Evolutionary conservation across 495 filamentous ascomycete genomes (phyloP).

Genomic region (Xylaria curta): DNA sequence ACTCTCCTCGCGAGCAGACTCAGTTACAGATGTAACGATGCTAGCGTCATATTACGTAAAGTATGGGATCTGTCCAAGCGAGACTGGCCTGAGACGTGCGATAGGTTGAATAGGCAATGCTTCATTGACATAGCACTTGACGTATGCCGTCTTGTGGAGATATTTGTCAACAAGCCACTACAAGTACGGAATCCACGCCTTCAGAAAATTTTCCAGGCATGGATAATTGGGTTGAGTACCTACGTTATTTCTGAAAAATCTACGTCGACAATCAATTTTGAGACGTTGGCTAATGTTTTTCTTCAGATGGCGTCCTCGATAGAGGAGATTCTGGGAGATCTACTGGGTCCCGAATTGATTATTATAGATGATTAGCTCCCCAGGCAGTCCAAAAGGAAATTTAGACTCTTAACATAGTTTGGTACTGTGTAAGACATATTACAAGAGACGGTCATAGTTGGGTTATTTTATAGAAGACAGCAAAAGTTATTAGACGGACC

Average conservation of each 20-base stretch:
- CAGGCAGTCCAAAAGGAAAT: not conserved
- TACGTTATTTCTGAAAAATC: not conserved
- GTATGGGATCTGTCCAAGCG: not conserved
- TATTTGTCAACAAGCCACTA: not conserved
- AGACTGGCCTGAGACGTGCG: not conserved
- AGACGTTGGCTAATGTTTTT: constrained; percentile 6
- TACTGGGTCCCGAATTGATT: not conserved
- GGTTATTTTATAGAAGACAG: not conserved
- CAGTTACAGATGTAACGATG: constrained; percentile 18
- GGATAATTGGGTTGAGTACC: not conserved
- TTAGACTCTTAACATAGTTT: not conserved
- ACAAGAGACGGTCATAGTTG: not conserved
- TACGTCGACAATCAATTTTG: not conserved
- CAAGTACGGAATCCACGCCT: not conserved
- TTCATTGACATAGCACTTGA: not conserved
- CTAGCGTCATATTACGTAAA: not conserved
- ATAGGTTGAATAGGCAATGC: not conserved
- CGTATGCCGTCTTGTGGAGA: not conserved
- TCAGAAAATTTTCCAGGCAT: not conserved
- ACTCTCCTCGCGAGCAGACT: not conserved
- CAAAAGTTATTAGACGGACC: not conserved
- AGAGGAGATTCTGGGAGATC: not conserved
- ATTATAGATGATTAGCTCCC: not conserved
- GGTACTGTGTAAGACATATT: not conserved
- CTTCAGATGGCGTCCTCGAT: constrained; percentile 12